Conservation (phyloP, 169 alveolate species). For the Miamiensis avidus region DNA sequence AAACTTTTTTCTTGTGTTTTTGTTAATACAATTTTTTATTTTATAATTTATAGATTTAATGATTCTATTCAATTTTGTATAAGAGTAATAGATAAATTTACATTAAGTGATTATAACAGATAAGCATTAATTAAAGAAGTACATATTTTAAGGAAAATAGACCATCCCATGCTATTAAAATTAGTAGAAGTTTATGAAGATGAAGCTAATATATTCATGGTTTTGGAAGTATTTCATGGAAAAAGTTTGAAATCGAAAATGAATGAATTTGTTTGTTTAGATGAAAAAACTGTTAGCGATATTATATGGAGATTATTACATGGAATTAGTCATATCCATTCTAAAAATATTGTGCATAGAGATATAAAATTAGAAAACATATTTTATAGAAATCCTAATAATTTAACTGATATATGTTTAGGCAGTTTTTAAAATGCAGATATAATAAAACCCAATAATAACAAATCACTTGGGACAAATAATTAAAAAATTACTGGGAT, state of each 20-base stretch:
- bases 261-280: slow-evolving; percentile 16
- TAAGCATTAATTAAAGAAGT: slow-evolving; percentile 9
- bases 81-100: slow-evolving; percentile 20
- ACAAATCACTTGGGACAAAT: slow-evolving; percentile 2
- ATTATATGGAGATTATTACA: slow-evolving; percentile 33
- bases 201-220: slow-evolving; percentile 20
- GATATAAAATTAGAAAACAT: slow-evolving; percentile 45
- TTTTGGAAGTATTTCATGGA: slow-evolving; percentile 29
- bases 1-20: too few relatives aligned
- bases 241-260: slow-evolving; percentile 33
- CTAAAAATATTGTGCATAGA: slow-evolving; percentile 33
- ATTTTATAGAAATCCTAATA: slow-evolving; percentile 24
- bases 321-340: slow-evolving; percentile 42
- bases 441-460: neutral
- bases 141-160: slow-evolving; percentile 1
- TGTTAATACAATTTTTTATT: neutral
- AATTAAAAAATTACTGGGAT: slow-evolving; percentile 31
- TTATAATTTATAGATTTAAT: neutral
- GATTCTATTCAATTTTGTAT: slow-evolving; percentile 2
- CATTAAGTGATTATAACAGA: neutral
- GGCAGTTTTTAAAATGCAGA: slow-evolving; percentile 37
- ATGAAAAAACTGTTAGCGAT: slow-evolving; percentile 33
- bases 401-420: slow-evolving; percentile 26
- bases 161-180: neutral
- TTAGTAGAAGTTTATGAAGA: slow-evolving; percentile 29